Percentiles rank a stretch among this genome's conserved stretches.
phyloP scores from a whole-genome alignment of 495 filamentous ascomycete species.

The Hyaloscypha finlandica region DNA sequence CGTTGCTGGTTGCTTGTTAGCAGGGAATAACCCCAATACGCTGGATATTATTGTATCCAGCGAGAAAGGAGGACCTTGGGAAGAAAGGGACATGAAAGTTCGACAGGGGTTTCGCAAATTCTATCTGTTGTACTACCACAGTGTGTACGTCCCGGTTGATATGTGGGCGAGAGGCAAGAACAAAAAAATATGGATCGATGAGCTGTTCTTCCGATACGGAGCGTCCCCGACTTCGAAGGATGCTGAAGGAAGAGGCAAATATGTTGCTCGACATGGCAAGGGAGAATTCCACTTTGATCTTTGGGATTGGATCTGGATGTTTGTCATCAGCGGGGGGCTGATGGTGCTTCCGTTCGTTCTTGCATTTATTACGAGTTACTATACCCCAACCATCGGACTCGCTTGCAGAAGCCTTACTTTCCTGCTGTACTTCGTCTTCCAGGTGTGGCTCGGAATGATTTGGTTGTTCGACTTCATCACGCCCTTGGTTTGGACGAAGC shows the following conservation, averaged over 20 bases:
- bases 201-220: constrained; percentile 11
- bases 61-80: constrained; percentile 9
- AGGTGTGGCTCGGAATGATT: constrained; percentile 37
- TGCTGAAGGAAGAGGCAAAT: constrained; percentile 21
- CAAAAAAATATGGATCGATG: constrained; percentile 25
- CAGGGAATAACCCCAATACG: constrained; percentile 33
- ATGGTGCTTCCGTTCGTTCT: constrained; percentile 38
- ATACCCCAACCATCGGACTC: constrained; percentile 42
- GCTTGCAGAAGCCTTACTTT: constrained; percentile 45
- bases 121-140: constrained; percentile 23
- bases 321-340: constrained; percentile 32
- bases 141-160: constrained; percentile 31
- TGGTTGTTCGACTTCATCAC: constrained; percentile 29
- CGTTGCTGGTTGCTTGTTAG: constrained; percentile 30
- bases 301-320: constrained; percentile 32
- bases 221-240: constrained; percentile 14
- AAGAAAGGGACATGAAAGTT: background rate
- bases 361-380: constrained; percentile 41
- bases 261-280: constrained; percentile 22
- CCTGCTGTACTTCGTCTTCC: constrained; percentile 41
- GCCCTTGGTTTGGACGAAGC: background rate
- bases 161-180: constrained; percentile 36
- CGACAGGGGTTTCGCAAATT: constrained; percentile 7
- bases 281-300: constrained; percentile 24
- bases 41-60: constrained; percentile 24